Evolutionary conservation across 352 stramenopile genomes (phyloP).

Genomic region (Pythium guiyangense): DNA sequence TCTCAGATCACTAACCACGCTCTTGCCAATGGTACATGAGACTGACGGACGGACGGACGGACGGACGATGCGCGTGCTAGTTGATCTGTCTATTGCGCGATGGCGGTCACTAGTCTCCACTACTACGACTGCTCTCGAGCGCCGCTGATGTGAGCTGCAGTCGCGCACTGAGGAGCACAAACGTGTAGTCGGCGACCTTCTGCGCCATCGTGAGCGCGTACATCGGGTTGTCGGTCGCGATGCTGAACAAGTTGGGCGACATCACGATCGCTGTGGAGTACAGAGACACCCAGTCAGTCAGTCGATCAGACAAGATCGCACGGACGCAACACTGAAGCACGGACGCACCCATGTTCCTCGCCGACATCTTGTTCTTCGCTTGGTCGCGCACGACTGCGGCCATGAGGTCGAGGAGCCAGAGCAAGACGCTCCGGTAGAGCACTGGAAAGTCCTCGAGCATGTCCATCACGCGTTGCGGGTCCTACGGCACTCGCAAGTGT

Average conservation of each 20-base stretch:
- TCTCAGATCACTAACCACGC: too few species aligned
- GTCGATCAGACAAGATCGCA: background rate
- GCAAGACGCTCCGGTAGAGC: constrained; percentile 36
- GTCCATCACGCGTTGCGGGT: constrained; percentile 27
- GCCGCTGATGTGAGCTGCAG: constrained; percentile 20
- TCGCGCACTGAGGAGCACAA: constrained; percentile 40
- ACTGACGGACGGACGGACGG: too few species aligned
- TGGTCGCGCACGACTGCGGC: constrained; percentile 51
- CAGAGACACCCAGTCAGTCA: background rate
- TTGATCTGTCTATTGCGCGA: background rate
- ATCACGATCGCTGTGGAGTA: constrained; percentile 63
- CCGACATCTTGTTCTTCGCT: constrained; percentile 71
- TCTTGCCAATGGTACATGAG: too few species aligned
- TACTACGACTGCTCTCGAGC: too few species aligned
- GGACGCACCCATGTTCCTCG: constrained; percentile 66
- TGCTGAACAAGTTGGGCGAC: constrained; percentile 71
- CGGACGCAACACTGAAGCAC: too few species aligned
- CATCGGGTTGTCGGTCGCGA: constrained; percentile 63
- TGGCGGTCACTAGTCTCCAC: background rate
- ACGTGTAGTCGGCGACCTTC: constrained; percentile 66
- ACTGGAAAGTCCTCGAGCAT: constrained; percentile 30
- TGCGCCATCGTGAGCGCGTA: constrained; percentile 65
- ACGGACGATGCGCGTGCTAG: too few species aligned
- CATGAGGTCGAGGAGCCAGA: constrained; percentile 79
- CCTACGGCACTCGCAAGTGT: constrained; percentile 16